Evolutionary conservation across 1,139 yeast species (phyloP).

Genomic region (Debaryomycetaceae sp.): DNA sequence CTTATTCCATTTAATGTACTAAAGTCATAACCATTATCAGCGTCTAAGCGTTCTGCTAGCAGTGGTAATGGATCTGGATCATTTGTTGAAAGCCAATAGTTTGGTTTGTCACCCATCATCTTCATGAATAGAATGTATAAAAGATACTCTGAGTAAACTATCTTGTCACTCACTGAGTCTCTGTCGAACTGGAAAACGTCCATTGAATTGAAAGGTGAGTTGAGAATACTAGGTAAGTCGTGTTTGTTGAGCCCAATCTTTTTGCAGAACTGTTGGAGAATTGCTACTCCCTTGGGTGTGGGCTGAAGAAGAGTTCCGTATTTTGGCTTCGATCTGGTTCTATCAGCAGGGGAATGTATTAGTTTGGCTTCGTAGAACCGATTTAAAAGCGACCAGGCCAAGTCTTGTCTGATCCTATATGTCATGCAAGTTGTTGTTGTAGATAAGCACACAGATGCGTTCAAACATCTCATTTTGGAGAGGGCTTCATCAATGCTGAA

Average conservation of each 20-base stretch:
- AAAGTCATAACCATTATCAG: slow-evolving; percentile 1
- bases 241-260: slow-evolving; percentile 49
- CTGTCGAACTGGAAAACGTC: slow-evolving; percentile 68
- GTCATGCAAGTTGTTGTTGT: slow-evolving; percentile 58
- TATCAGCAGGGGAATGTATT: slow-evolving; percentile 72
- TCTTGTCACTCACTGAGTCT: slow-evolving; percentile 54
- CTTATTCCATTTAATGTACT: not conserved
- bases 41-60: slow-evolving; percentile 1
- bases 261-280: slow-evolving; percentile 59
- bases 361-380: slow-evolving; percentile 65
- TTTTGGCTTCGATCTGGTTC: slow-evolving; percentile 54
- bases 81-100: slow-evolving; percentile 61
- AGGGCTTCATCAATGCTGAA: slow-evolving; percentile 57
- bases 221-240: slow-evolving; percentile 43
- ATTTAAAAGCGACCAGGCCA: slow-evolving; percentile 50
- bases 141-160: slow-evolving; percentile 62
- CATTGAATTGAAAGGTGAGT: slow-evolving; percentile 67
- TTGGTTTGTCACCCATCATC: slow-evolving; percentile 66
- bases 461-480: slow-evolving; percentile 45
- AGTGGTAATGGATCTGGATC: slow-evolving; percentile 20
- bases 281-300: slow-evolving; percentile 85
- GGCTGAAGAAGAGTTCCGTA: slow-evolving; percentile 60
- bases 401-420: slow-evolving; percentile 52
- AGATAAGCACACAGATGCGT: slow-evolving; percentile 45
- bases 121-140: slow-evolving; percentile 61